Conservation (phyloP, 2,329 filamentous ascomycete genomes). For the Colletotrichum sidae region DNA sequence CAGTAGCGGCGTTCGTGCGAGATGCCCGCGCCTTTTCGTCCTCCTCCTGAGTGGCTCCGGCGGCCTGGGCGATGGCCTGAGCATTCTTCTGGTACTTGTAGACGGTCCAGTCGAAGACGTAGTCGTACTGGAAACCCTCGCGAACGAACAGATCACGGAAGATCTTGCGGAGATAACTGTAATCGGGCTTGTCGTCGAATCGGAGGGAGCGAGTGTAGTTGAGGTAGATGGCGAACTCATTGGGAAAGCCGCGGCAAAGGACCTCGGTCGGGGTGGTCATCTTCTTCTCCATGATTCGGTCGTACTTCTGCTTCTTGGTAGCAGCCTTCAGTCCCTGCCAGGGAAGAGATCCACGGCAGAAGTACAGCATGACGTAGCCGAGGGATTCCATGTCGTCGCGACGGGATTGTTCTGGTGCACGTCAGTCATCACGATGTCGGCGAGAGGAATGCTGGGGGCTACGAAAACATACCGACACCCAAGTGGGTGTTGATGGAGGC, state of each 20-base stretch:
- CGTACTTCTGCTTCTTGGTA: slow-evolving; percentile 99
- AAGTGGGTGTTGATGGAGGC: slow-evolving; percentile 99
- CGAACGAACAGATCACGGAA: slow-evolving; percentile 99
- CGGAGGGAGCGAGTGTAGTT: slow-evolving; percentile 99
- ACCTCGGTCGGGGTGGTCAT: slow-evolving; percentile 99
- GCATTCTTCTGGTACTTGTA: slow-evolving; percentile 99
- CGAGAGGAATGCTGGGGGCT: not conserved
- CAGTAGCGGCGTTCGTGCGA: slow-evolving; percentile 74
- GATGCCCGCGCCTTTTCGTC: slow-evolving; percentile 81
- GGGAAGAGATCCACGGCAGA: slow-evolving; percentile 97
- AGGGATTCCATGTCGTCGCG: slow-evolving; percentile 99
- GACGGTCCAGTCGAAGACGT: slow-evolving; percentile 99
- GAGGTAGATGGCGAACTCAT: slow-evolving; percentile 99
- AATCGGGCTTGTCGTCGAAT: slow-evolving; percentile 99
- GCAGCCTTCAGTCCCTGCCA: slow-evolving; percentile 99
- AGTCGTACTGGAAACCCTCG: slow-evolving; percentile 99
- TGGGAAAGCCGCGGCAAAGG: slow-evolving; percentile 98
- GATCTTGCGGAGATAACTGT: slow-evolving; percentile 99
- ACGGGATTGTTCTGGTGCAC: slow-evolving; percentile 85
- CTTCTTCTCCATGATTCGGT: slow-evolving; percentile 99
- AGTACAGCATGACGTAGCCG: slow-evolving; percentile 99
- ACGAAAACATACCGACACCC: slow-evolving; percentile 78
- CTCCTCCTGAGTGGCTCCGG: slow-evolving; percentile 70
- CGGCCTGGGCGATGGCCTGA: slow-evolving; percentile 84
- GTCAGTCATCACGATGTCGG: slow-evolving; percentile 43